Evolutionary conservation across 1,284 basidiomycete species (phyloP).

Genomic region (Rhodotorula sp.): DNA sequence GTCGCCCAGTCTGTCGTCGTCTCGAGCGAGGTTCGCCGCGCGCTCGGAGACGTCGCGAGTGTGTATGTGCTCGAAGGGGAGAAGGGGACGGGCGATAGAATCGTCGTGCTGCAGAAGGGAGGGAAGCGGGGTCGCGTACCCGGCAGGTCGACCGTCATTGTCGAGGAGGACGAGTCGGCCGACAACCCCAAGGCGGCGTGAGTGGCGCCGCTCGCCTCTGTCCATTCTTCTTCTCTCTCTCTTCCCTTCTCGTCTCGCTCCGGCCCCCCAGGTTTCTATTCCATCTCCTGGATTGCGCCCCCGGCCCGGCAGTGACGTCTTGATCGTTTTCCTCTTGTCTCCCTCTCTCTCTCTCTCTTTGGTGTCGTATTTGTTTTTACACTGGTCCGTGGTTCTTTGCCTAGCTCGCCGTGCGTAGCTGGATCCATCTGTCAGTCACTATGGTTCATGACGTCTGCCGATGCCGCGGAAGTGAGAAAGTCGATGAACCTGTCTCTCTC

Average conservation of each 20-base stretch:
- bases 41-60: constrained; percentile 74
- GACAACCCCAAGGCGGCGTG: constrained; percentile 4
- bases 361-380: not conserved
- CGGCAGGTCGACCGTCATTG: not conserved
- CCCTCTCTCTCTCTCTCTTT: not conserved
- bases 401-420: too few species aligned
- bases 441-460: too few species aligned
- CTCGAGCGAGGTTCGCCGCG: constrained; percentile 68
- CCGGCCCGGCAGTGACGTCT: not conserved
- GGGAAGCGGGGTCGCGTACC: constrained; percentile 27
- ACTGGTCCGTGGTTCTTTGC: not conserved
- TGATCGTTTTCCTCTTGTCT: not conserved
- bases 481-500: not conserved
- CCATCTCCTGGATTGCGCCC: too few species aligned
- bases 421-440: too few species aligned
- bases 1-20: constrained; percentile 51
- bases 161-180: not conserved
- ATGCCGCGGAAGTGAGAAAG: too few species aligned
- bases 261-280: not conserved
- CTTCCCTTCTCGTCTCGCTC: too few species aligned
- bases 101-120: constrained; percentile 34
- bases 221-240: not conserved
- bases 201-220: not conserved
- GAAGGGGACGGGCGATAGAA: constrained; percentile 7
- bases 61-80: constrained; percentile 64